A percentile compares a stretch with the other conserved stretches of the same genome.
These are phyloP conservation scores for Verticillium tricorpus DNA, from an alignment of 2,329 filamentous ascomycete species.

Conservation along the genomic window DNA sequence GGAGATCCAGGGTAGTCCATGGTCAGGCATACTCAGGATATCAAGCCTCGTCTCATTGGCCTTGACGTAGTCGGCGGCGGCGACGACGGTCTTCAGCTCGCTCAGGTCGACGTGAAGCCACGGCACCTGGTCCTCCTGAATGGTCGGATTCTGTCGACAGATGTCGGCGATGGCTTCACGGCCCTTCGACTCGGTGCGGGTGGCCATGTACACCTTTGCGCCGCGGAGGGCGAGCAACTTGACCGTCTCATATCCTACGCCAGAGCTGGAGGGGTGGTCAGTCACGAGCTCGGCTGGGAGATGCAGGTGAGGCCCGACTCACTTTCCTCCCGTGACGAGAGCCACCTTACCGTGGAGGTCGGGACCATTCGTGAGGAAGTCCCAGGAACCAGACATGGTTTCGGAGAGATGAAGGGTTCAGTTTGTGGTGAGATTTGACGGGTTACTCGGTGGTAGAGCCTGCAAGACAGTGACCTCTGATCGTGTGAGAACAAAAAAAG, in stretches of 20 bases:
- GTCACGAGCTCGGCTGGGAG: not conserved
- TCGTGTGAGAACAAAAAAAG: no score
- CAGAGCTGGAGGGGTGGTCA: slow-evolving; percentile 7
- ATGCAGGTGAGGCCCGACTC: not conserved
- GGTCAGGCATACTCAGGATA: slow-evolving; percentile 16
- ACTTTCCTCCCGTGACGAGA: slow-evolving; percentile 22
- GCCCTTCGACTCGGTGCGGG: slow-evolving; percentile 16
- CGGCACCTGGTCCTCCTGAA: slow-evolving; percentile 6
- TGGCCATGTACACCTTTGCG: slow-evolving; percentile 21
- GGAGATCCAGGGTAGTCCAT: not conserved
- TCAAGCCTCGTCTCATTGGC: slow-evolving; percentile 18
- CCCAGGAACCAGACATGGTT: slow-evolving; percentile 6
- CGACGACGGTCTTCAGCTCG: slow-evolving; percentile 13
- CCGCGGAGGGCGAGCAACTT: slow-evolving; percentile 18
- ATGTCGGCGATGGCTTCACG: slow-evolving; percentile 6
- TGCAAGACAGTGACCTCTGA: no score
- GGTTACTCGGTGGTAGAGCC: no score
- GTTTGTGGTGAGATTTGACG: no score
- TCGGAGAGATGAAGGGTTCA: not conserved
- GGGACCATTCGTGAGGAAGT: slow-evolving; percentile 13
- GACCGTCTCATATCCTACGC: slow-evolving; percentile 17
- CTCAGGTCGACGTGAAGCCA: slow-evolving; percentile 20
- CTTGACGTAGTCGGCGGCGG: slow-evolving; percentile 15
- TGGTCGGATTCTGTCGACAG: slow-evolving; percentile 3
- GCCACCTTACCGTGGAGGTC: slow-evolving; percentile 17